phyloP scores from a whole-genome alignment of 176 grass and related monocot genomes.

The Stipa capillata region DNA sequence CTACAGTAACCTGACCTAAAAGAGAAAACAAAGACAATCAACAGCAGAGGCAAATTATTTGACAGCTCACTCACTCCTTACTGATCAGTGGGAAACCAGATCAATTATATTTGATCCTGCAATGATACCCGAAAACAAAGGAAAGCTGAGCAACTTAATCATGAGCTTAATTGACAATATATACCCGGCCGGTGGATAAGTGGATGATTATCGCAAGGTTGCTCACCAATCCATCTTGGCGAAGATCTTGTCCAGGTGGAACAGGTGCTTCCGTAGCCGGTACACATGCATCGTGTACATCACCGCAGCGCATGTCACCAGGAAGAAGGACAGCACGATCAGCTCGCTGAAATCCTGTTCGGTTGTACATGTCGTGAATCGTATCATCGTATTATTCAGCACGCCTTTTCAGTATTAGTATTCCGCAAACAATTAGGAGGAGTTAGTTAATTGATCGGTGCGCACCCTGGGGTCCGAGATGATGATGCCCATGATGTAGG shows the following conservation, averaged over 20 bases:
- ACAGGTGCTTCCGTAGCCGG: slow-evolving; percentile 71
- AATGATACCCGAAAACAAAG: not conserved
- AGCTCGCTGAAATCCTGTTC: slow-evolving; percentile 77
- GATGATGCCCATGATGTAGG: slow-evolving; percentile 86
- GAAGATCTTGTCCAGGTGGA: slow-evolving; percentile 77
- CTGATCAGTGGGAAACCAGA: not conserved
- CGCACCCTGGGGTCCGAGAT: slow-evolving; percentile 83
- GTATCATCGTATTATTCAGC: not conserved
- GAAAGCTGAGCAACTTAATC: not conserved
- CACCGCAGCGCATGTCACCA: slow-evolving; percentile 58
- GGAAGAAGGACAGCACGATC: slow-evolving; percentile 68
- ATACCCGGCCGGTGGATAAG: not conserved
- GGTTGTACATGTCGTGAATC: not conserved
- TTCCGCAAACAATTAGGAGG: too few species aligned
- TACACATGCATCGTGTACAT: slow-evolving; percentile 73
- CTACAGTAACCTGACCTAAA: not conserved
- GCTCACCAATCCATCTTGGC: slow-evolving; percentile 32
- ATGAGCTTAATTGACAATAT: not conserved
- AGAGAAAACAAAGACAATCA: not conserved
- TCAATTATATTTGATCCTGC: not conserved
- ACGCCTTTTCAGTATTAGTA: not conserved
- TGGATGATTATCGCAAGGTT: not conserved
- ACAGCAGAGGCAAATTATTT: not conserved
- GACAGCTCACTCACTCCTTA: not conserved
- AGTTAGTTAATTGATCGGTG: too few species aligned